Evolutionary conservation across 2,329 filamentous ascomycete genomes (phyloP), one percentile per base, ranked within the genome.

Genomic region (Pseudocercospora fijiensis): DNA sequence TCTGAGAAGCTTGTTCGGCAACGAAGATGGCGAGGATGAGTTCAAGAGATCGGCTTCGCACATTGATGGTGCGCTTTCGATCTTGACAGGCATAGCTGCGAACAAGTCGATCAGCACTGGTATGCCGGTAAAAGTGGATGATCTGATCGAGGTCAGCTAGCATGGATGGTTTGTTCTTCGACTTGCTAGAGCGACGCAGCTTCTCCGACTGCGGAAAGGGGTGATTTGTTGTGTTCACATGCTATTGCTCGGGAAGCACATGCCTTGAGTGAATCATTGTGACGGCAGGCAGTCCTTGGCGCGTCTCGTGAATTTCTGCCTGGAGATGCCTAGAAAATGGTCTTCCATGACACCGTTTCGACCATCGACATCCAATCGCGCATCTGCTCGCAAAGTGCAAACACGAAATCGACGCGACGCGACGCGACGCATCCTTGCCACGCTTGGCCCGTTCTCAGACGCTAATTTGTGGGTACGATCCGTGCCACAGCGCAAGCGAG

Each of bases 1-100:
- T 58, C 70, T 88, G 30, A 80, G 83, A 30, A 85, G 88, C 67
- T 61, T 88, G 10, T 86, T 88, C 70, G 85, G 84, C 0, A 80
- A 81, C 65, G 77, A 79, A 0, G 24, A 53, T 28, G 79, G 80
- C 1, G 78, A 80, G 10, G 84, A 87, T 47, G 59, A 43, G 30
- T 61, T 43, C 18, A 57, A 47, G 18, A 27, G 58, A 45, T 37
- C 41, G 24, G 58, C 58, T 30, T 60, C 58, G 43, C 58, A 60
- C 41, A 33, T 53, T n/a, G 57, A 58, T 47, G 57, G 57, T n/a
- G 57, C 57, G 20, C 45, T 58, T 24, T 58, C 57, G 22, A 58
- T 58, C n/a, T 24, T 58, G 20, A 58, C 57, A 4, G 57, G 57
- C 11, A 58, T 58, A 27, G 57, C 57, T 13, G 57, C 57, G 37